Evolutionary conservation across 345 rosid species (phyloP).

Genomic region (Populus simonii): DNA sequence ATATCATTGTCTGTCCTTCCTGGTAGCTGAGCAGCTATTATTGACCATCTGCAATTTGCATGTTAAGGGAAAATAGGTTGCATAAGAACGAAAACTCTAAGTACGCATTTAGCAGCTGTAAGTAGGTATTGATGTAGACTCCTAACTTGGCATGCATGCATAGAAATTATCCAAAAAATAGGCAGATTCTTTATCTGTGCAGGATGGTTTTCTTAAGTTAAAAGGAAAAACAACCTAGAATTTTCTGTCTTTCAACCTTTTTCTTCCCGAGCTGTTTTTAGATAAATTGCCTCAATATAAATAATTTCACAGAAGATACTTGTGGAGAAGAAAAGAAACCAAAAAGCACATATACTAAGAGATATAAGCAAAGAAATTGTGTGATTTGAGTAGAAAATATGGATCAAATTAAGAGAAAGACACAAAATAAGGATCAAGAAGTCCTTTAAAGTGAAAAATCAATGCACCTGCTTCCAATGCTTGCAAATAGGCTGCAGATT

Average conservation of each 20-base stretch:
- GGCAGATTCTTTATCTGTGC: slow-evolving; percentile 27
- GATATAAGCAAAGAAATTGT: not conserved
- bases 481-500: slow-evolving; percentile 69
- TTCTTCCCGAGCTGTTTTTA: not conserved
- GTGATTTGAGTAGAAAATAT: not conserved
- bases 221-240: not conserved
- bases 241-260: not conserved
- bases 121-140: slow-evolving; percentile 29
- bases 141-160: slow-evolving; percentile 38
- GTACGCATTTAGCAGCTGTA: slow-evolving; percentile 4
- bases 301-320: not conserved
- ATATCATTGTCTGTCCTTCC: slow-evolving; percentile 95
- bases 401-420: not conserved
- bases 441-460: not conserved
- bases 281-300: not conserved
- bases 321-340: not conserved
- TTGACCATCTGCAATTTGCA: slow-evolving; percentile 77
- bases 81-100: slow-evolving; percentile 4
- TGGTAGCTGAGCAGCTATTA: slow-evolving; percentile 91
- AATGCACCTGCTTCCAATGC: slow-evolving; percentile 89
- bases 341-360: not conserved
- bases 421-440: not conserved
- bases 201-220: not conserved
- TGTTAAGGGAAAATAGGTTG: slow-evolving; percentile 7
- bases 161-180: slow-evolving; percentile 20